phyloP scores from a whole-genome alignment of 352 stramenopile species.

The Globisporangium irregulare region DNA sequence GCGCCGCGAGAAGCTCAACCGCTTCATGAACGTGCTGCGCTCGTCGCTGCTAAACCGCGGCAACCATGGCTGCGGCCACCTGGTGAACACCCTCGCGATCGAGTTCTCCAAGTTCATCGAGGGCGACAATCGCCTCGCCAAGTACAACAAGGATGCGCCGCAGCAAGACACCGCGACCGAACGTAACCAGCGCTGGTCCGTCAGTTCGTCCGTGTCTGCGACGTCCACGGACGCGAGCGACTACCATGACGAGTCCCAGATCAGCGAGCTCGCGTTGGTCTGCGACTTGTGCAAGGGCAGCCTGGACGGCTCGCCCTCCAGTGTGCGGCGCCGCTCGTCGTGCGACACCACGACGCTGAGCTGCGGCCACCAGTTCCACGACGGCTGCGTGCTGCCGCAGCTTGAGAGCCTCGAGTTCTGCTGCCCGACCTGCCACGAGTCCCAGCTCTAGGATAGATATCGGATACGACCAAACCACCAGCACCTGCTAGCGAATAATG shows the following conservation, averaged over 20 bases:
- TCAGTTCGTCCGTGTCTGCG: conserved; percentile 9
- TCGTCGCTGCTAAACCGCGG: conserved; percentile 31
- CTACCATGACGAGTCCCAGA: conserved; percentile 4
- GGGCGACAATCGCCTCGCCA: neutral
- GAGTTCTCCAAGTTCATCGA: conserved; percentile 25
- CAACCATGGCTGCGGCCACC: conserved; percentile 34
- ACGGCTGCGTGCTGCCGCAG: conserved; percentile 17
- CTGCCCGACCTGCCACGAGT: neutral
- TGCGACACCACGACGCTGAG: conserved; percentile 19
- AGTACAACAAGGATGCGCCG: neutral
- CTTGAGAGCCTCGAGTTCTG: conserved; percentile 7
- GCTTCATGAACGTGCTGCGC: conserved; percentile 34
- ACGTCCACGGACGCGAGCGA: conserved; percentile 9
- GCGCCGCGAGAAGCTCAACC: conserved; percentile 25
- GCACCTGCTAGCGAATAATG: neutral
- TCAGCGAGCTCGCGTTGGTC: neutral
- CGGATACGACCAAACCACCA: neutral
- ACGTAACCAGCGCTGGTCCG: conserved; percentile 8
- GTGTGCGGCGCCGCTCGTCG: neutral
- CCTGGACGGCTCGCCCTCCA: neutral
- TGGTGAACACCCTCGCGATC: conserved; percentile 27
- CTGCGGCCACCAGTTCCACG: conserved; percentile 24
- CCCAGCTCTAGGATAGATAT: neutral
- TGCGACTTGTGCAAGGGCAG: conserved; percentile 5
- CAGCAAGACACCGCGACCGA: neutral